Percentiles rank a stretch among this genome's conserved stretches.
Evolutionary conservation across 1,284 basidiomycete genomes (phyloP).

Genomic region (Puccinia brachypodii): DNA sequence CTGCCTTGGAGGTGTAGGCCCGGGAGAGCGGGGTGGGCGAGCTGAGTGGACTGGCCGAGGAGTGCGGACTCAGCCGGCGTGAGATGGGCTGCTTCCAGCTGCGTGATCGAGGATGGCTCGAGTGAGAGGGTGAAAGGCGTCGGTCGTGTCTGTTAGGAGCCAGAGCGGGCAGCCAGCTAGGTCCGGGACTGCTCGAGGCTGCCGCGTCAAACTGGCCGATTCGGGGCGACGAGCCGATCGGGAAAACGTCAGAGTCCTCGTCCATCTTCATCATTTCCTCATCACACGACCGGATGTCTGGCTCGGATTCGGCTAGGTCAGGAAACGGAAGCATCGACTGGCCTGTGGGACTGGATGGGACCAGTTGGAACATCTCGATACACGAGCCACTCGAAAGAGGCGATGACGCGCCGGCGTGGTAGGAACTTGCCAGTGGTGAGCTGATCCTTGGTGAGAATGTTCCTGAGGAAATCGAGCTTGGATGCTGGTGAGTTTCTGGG

Average conservation of each 20-base stretch:
- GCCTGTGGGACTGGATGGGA: conserved; percentile 9
- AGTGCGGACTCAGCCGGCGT: not conserved
- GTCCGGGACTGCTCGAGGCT: conserved; percentile 29
- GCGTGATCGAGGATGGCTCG: not conserved
- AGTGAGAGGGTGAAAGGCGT: not conserved
- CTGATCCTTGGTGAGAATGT: conserved; percentile 13
- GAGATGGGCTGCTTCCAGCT: conserved; percentile 21
- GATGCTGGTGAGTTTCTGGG: not conserved
- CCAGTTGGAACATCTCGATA: not conserved
- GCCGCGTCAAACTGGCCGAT: conserved; percentile 14
- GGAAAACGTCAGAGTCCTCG: not conserved
- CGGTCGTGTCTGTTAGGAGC: not conserved
- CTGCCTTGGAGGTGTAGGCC: conserved; percentile 4
- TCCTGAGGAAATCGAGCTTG: conserved; percentile 1
- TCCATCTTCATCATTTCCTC: conserved; percentile 17
- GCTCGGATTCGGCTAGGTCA: conserved; percentile 24
- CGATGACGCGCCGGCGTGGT: not conserved
- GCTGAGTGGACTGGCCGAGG: conserved; percentile 6
- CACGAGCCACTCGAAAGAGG: conserved; percentile 10
- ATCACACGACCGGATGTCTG: conserved; percentile 18
- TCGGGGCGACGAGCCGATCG: not conserved
- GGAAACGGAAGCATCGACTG: not conserved
- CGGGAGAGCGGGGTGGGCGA: conserved; percentile 23
- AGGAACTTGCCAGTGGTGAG: conserved; percentile 18
- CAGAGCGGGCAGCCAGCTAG: conserved; percentile 28